phyloP scores from a whole-genome alignment of 192 early-diverging fungal genomes.

The Umbelopsis sp. region DNA sequence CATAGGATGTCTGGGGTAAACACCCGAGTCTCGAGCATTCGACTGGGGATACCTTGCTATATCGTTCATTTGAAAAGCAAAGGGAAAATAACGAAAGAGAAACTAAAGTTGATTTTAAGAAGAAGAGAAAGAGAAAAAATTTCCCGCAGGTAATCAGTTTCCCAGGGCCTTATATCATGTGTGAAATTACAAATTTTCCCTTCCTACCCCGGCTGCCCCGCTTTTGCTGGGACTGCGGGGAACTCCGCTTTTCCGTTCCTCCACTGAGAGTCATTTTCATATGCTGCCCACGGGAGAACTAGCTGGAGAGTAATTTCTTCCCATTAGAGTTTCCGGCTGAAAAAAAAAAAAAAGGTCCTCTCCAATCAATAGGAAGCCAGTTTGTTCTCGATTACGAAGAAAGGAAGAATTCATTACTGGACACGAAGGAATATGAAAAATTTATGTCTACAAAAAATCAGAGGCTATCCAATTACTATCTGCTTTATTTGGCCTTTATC shows the following conservation, averaged over 20 bases:
- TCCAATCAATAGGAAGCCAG: too few relatives aligned
- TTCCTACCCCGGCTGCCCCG: neutral
- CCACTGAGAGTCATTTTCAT: neutral
- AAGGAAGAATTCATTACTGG: too few relatives aligned
- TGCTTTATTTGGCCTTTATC: too few relatives aligned
- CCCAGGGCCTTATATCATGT: neutral
- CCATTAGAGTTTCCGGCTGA: neutral
- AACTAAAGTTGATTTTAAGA: neutral
- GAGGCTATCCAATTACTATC: too few relatives aligned
- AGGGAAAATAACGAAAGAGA: neutral
- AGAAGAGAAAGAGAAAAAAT: neutral
- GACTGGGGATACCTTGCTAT: slow-evolving; percentile 14
- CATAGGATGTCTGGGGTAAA: neutral
- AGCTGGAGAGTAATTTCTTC: neutral
- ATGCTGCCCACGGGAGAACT: neutral
- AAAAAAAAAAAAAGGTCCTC: neutral
- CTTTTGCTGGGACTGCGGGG: slow-evolving; percentile 4
- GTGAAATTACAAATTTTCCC: neutral
- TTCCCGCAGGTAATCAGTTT: neutral
- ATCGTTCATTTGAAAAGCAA: slow-evolving; percentile 12
- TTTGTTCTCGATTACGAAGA: too few relatives aligned
- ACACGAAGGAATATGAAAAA: too few relatives aligned
- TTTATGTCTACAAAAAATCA: too few relatives aligned
- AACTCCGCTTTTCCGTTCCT: neutral
- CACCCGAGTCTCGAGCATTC: slow-evolving; percentile 9